Percentiles rank a stretch among this genome's conserved stretches.
phyloP scores from a whole-genome alignment of 1,284 basidiomycete species.

The Peniophora sp. region DNA sequence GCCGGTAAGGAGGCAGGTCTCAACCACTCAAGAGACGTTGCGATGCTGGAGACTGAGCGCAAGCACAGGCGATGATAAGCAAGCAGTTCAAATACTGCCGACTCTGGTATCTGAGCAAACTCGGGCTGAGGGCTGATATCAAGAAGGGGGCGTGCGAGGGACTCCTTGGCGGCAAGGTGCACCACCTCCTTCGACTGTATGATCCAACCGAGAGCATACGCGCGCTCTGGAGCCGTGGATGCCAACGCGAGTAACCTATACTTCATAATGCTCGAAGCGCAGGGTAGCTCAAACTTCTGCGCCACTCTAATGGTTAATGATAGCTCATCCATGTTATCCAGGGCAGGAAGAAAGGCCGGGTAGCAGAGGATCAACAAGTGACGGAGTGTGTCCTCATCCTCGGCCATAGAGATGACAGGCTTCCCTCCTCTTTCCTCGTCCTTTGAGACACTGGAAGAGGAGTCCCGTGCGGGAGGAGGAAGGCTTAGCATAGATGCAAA shows the following conservation, averaged over 20 bases:
- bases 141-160: too few relatives aligned
- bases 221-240: not conserved
- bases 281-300: conserved; percentile 4
- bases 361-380: conserved; percentile 5
- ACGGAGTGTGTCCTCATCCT: conserved; percentile 5
- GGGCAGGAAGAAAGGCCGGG: not conserved
- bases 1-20: too few relatives aligned
- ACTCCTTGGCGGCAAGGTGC: too few relatives aligned
- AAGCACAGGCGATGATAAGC: too few relatives aligned
- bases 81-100: too few relatives aligned
- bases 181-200: too few relatives aligned
- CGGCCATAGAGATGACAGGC: conserved; percentile 1
- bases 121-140: too few relatives aligned
- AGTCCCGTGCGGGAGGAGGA: conserved; percentile 1
- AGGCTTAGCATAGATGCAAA: conserved; percentile 28
- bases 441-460: too few relatives aligned
- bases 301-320: conserved; percentile 3
- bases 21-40: too few relatives aligned
- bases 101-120: too few relatives aligned
- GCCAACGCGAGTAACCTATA: not conserved
- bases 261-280: not conserved
- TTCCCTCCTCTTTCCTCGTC: not conserved
- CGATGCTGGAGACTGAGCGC: too few relatives aligned
- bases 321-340: not conserved
- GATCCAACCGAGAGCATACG: not conserved